Evolutionary conservation across 495 filamentous ascomycete species (phyloP), one percentile per base, ranked within the genome.

Genomic region (Mytilinidion resinicola): DNA sequence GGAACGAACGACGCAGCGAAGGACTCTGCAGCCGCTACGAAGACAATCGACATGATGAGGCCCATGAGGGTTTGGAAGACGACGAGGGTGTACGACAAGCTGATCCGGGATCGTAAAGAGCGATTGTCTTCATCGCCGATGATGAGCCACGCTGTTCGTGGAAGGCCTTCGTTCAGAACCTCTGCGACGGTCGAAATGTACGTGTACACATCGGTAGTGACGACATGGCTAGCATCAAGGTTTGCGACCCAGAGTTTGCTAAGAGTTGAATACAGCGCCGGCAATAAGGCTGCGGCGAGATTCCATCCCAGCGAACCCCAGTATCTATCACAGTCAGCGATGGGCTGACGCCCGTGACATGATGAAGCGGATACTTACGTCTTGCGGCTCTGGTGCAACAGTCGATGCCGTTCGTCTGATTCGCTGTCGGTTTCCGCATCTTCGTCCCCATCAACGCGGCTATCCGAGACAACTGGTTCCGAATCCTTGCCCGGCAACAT

Each of bases 171-270:
- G 69, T 90, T 90, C 42, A 90, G 70, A 0, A 88, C 85, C 61
- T 90, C 80, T 0, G 77, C 80, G 14, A 88, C 75, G 15, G 81
- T 75, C 25, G 80, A 77, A 60, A 90, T 86, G 57, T 82, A 82
- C 8, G 80, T 84, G 66, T 83, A 85, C 9, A 74, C 65, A 57
- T 89, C 86, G 0, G 86, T 87, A 7, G 82, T 87, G 14, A 79
- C 85, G n/a, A 90, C 82, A 43, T 81, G 74, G 33, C 71, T 78
- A 3, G 79, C 69, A 71, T 89, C 80, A 61, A 90, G 86, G 51
- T 82, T 77, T 6, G 87, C 84, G 15, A 91, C 77, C 87, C 85
- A 90, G 21, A 89, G 75, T 68, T 90, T 91, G 57, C 78, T 78
- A 1, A 90, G 77, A 0, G 87, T 90, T 10, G 68, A 70, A 69